Conservation (phyloP, 2,329 filamentous ascomycete species). For the Neonectria punicea region DNA sequence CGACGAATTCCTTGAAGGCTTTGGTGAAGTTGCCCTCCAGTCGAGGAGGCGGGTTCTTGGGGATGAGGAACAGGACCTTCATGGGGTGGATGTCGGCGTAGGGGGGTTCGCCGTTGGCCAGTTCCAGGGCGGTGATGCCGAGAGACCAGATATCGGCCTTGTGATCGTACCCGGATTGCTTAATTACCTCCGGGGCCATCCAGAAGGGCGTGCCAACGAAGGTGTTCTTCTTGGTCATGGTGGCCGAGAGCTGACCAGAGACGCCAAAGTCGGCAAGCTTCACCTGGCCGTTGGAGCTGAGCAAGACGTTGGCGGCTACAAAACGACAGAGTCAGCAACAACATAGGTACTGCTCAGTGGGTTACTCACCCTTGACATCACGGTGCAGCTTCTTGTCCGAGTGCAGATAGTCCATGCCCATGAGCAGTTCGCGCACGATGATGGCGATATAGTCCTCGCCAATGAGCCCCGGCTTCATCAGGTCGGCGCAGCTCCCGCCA, state of each 20-base stretch:
- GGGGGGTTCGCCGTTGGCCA: slow-evolving; percentile 91
- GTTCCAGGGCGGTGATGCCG: slow-evolving; percentile 91
- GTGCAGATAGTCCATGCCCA: slow-evolving; percentile 93
- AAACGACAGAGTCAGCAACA: background rate
- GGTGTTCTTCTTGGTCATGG: slow-evolving; percentile 99
- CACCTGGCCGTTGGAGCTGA: slow-evolving; percentile 91
- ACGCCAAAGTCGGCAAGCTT: slow-evolving; percentile 98
- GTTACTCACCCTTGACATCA: slow-evolving; percentile 84
- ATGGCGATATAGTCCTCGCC: slow-evolving; percentile 97
- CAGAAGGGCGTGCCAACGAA: slow-evolving; percentile 99
- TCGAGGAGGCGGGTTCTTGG: slow-evolving; percentile 88
- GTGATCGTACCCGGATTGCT: slow-evolving; percentile 97
- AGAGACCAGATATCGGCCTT: slow-evolving; percentile 98
- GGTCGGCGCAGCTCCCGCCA: slow-evolving; percentile 92
- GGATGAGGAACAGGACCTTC: slow-evolving; percentile 97
- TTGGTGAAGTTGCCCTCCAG: slow-evolving; percentile 85
- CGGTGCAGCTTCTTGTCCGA: slow-evolving; percentile 95
- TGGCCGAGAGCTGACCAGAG: slow-evolving; percentile 93
- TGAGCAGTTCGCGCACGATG: slow-evolving; percentile 87
- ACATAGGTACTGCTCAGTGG: no score
- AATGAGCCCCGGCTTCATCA: slow-evolving; percentile 93
- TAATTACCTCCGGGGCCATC: slow-evolving; percentile 99
- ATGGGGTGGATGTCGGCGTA: slow-evolving; percentile 98
- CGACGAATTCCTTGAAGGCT: slow-evolving; percentile 85
- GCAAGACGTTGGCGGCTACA: slow-evolving; percentile 88